These are phyloP conservation scores for Termitomyces sp. DNA, from an alignment of 768 basidiomycete species.

Conservation along the genomic window DNA sequence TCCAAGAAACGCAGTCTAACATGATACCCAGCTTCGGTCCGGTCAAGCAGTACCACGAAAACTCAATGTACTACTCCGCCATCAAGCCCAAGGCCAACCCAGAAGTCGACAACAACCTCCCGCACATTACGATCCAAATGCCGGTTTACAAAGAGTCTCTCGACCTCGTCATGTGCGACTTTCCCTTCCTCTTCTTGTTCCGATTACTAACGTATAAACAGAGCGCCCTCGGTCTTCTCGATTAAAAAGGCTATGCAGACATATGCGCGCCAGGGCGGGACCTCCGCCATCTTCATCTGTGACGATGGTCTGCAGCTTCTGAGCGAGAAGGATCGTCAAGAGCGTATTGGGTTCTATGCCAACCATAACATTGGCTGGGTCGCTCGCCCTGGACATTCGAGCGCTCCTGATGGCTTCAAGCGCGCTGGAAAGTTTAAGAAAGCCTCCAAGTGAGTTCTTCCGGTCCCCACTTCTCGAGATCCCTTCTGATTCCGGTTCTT, in stretches of 20 bases:
- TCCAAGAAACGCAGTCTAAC: neutral
- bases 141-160: conserved; percentile 87
- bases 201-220: conserved; percentile 17
- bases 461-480: neutral
- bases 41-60: conserved; percentile 78
- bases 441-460: conserved; percentile 43
- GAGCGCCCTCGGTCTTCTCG: conserved; percentile 68
- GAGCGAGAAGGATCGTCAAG: conserved; percentile 52
- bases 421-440: conserved; percentile 92
- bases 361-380: conserved; percentile 75
- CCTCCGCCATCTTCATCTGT: conserved; percentile 73
- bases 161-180: conserved; percentile 62
- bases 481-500: neutral
- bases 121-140: conserved; percentile 76
- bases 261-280: conserved; percentile 78
- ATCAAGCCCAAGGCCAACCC: conserved; percentile 59
- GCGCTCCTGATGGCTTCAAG: conserved; percentile 79
- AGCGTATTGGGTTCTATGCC: conserved; percentile 71
- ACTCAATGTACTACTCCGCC: conserved; percentile 79
- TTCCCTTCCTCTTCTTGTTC: neutral
- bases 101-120: conserved; percentile 61
- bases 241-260: conserved; percentile 85
- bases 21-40: conserved; percentile 51
- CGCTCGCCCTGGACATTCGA: conserved; percentile 69
- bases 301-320: conserved; percentile 80